Base-by-base conservation (phyloP, 768 basidiomycete genomes). In the Leucocoprinus sp. region DNA sequence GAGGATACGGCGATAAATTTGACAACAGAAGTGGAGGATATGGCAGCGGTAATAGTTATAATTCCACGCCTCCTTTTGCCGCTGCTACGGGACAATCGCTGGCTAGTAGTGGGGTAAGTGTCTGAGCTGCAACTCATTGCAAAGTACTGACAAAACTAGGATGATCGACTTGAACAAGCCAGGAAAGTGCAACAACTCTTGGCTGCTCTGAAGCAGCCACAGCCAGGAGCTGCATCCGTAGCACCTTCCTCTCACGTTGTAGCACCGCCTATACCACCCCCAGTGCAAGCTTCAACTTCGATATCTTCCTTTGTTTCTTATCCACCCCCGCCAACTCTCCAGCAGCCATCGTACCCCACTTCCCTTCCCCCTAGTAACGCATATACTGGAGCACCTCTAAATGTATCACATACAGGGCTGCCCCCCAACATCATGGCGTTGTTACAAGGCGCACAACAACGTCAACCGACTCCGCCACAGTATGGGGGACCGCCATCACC, bases 141-240 rank as follows among this genome's bases (percentile, higher is more conserved):
- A 1, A 23, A 31, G 21, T 42, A 36, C 26, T 34, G 17, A 29
- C 18, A 39, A 4, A 65, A 71, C 31, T 61, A 67, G 8, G 87
- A 92, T 48, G 88, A 92, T 40, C 83, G 90, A 9, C 68, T 93
- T 15, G 91, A 93, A 56, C 86, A 92, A 69, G 89, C 90, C 6
- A 77, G 82, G 45, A 84, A 77, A 61, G 88, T 93, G 7, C 90
- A 92, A 57, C 85, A 90, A 73, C 66, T 90, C 14, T 65, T 91
- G 19, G 88, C 86, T 4, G 88, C 88, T 9, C 64, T 90, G 37
- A 89, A 91, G 56, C 82, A 84, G 48, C 81, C 84, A 8, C 70
- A 72, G 49, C 59, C 59, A 49, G 69, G 65, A 18, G 40, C 62
- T 23, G 52, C 65, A 9, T 54, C 64, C 2, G 52, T 66, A 31